phyloP scores from a whole-genome alignment of 2,329 filamentous ascomycete genomes.

The Sclerotiophoma versabilis region DNA sequence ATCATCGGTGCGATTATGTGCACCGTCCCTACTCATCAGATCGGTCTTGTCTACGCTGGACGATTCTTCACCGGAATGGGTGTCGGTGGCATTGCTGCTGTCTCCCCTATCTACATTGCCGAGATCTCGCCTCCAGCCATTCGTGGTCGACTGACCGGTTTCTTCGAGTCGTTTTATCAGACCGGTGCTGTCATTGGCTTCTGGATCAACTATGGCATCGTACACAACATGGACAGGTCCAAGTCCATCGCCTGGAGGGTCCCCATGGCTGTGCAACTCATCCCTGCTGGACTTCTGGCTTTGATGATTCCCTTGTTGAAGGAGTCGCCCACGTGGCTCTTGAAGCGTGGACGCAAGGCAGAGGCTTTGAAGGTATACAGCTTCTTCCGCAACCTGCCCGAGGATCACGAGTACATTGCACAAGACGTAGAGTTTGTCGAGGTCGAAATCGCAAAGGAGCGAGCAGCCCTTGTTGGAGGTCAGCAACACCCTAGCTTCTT shows the following conservation, averaged over 20 bases:
- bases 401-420: slow-evolving; percentile 71
- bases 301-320: slow-evolving; percentile 53
- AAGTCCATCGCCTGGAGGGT: slow-evolving; percentile 55
- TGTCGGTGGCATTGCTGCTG: slow-evolving; percentile 55
- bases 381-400: slow-evolving; percentile 69
- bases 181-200: slow-evolving; percentile 47
- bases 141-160: slow-evolving; percentile 63
- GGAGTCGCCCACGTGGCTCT: slow-evolving; percentile 55
- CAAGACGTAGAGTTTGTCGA: slow-evolving; percentile 78
- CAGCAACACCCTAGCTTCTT: slow-evolving; percentile 36
- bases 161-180: slow-evolving; percentile 59
- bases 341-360: slow-evolving; percentile 51
- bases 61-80: slow-evolving; percentile 50
- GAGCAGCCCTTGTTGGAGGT: slow-evolving; percentile 35
- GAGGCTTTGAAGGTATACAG: slow-evolving; percentile 56
- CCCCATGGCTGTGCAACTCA: slow-evolving; percentile 68
- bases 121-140: slow-evolving; percentile 66
- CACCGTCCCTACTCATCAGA: slow-evolving; percentile 34
- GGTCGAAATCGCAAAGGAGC: slow-evolving; percentile 61
- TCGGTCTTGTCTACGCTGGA: slow-evolving; percentile 53
- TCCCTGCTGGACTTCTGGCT: slow-evolving; percentile 67
- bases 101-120: slow-evolving; percentile 67
- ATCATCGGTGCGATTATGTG: slow-evolving; percentile 50
- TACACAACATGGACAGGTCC: slow-evolving; percentile 53
- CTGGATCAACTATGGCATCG: slow-evolving; percentile 55